Evolutionary conservation across 345 rosid species (phyloP), one percentile per base, ranked within the genome.

Genomic region (Physaria fendleri): DNA sequence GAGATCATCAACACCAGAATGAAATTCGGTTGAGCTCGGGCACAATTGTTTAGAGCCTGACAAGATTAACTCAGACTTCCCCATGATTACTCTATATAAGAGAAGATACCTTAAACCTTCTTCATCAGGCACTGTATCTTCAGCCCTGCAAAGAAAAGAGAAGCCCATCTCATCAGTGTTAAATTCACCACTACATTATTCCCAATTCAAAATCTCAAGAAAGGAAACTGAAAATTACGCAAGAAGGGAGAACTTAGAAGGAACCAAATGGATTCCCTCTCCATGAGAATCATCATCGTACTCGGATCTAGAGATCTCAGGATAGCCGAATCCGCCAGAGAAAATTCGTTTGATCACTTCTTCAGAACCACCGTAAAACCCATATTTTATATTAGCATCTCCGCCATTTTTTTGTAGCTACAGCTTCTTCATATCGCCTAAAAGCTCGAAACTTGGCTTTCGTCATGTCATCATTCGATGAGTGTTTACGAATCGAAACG

Each of bases 31-130:
- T 0, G 83, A 84, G 66, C 85, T 80, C 5, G 95, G 97, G 25
- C 48, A 78, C 23, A 33, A 47, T 59, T 87, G 87, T 25, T 72
- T 63, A 14, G 82, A 79, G 5, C 90, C 88, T 2, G 76, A 68
- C 32, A 3, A 58, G 8, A 84, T 72, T 10, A 41, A 16, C 77
- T 93, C 91, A 28, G 74, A 2, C n/a, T 78, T 86, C 44, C 99
- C 95, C 10, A 80, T 42, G n/a, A 89, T 74, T 4, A 89, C 64
- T 16, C 88, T 80, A 52, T 95, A 93, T 17, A 89, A 77, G 72
- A 89, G 65, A 60, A 89, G 50, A 81, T 93, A 79, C 47, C 82
- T 76, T 23, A 78, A 16, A 22, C 90, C 95, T 41, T 85, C 79
- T 20, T 69, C 51, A 58, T 83, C 94, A 16, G 56, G 45, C 9